phyloP scores from a whole-genome alignment of 371 early-diverging fungal genomes.

The Lichtheimia ramosa region DNA sequence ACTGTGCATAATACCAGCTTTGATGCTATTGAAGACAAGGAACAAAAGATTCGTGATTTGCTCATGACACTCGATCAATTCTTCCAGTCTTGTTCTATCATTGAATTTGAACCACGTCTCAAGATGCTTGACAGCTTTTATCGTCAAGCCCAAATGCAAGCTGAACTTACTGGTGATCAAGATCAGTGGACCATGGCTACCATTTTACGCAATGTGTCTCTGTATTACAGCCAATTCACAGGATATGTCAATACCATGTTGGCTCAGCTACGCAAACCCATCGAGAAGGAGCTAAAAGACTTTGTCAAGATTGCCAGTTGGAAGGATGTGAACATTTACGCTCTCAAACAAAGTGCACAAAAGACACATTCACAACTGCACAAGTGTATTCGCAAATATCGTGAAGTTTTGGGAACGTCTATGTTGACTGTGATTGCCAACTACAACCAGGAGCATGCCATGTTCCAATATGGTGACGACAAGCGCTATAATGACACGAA shows the following conservation, averaged over 20 bases:
- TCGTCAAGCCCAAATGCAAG: constrained; percentile 53
- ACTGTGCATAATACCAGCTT: constrained; percentile 44
- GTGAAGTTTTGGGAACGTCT: constrained; percentile 71
- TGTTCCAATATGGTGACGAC: constrained; percentile 55
- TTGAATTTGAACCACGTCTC: constrained; percentile 82
- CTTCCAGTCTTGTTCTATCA: constrained; percentile 75
- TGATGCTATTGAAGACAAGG: constrained; percentile 18
- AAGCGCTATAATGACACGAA: constrained; percentile 42
- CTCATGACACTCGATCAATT: constrained; percentile 78
- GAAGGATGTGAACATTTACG: constrained; percentile 96
- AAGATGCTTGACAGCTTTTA: constrained; percentile 75
- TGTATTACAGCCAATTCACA: constrained; percentile 82
- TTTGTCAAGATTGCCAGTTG: constrained; percentile 94
- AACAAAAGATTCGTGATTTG: constrained; percentile 36
- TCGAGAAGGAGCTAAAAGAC: constrained; percentile 87
- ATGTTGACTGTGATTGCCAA: constrained; percentile 74
- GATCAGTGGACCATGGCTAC: constrained; percentile 31
- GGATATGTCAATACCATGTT: constrained; percentile 56
- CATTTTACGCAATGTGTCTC: constrained; percentile 57
- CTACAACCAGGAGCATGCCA: constrained; percentile 57
- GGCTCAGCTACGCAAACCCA: constrained; percentile 65
- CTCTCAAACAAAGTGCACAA: constrained; percentile 86
- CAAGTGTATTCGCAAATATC: constrained; percentile 88
- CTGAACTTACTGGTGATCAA: constrained; percentile 25
- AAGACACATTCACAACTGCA: constrained; percentile 88